Percentiles rank a stretch among this genome's conserved stretches.
Evolutionary conservation across 2,329 filamentous ascomycete genomes (phyloP).

Genomic region (Pseudogymnoascus sp.): DNA sequence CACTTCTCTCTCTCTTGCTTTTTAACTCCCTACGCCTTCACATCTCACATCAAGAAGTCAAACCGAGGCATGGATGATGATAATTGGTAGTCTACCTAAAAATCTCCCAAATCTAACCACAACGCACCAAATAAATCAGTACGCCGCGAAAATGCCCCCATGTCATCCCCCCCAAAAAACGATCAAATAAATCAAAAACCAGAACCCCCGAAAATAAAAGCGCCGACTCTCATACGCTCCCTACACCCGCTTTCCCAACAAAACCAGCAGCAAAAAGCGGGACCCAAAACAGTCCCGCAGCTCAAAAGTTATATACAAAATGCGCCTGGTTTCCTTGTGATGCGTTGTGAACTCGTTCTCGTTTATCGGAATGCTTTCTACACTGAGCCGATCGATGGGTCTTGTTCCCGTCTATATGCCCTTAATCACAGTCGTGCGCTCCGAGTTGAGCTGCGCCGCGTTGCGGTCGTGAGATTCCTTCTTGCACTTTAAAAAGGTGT

Average conservation of each 20-base stretch:
- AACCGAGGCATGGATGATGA: background rate
- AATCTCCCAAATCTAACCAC: background rate
- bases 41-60: background rate
- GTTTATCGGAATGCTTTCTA: background rate
- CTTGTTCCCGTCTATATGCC: conserved; percentile 54
- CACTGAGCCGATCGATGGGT: background rate
- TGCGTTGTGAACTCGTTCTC: background rate
- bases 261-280: background rate
- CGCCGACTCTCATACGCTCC: background rate
- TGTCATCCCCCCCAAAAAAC: background rate
- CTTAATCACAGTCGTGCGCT: conserved; percentile 90
- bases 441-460: conserved; percentile 80
- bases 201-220: background rate
- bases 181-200: background rate
- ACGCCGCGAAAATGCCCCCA: background rate
- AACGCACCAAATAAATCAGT: background rate
- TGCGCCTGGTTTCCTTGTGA: background rate
- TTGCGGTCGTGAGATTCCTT: conserved; percentile 94
- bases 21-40: background rate
- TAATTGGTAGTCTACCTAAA: background rate
- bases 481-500: conserved; percentile 58
- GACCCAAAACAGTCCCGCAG: background rate
- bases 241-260: conserved; percentile 1
- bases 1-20: background rate
- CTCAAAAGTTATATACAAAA: background rate